Percentiles rank a stretch among this genome's conserved stretches.
These are phyloP conservation scores for Lasiodiplodia gonubiensis DNA, from an alignment of 2,329 filamentous ascomycete species.

Conservation along the genomic window DNA sequence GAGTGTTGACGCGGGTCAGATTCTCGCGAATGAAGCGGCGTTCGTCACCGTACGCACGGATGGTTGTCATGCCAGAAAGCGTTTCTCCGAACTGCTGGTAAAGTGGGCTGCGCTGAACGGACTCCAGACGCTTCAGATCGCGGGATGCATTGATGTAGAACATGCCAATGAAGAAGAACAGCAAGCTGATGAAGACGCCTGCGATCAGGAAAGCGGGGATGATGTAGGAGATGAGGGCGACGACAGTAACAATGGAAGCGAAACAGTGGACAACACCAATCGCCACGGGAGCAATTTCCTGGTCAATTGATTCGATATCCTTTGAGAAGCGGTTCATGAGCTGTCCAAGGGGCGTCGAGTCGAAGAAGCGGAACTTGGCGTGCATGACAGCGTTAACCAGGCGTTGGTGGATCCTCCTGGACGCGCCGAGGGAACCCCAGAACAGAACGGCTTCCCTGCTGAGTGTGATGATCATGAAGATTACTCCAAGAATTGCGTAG, in stretches of 20 bases:
- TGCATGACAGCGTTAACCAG: constrained; percentile 81
- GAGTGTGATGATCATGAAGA: constrained; percentile 81
- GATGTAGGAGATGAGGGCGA: constrained; percentile 83
- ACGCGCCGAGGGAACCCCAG: constrained; percentile 87
- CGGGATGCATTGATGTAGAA: constrained; percentile 94
- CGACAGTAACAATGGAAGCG: constrained; percentile 78
- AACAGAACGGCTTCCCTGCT: constrained; percentile 87
- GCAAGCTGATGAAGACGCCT: constrained; percentile 78
- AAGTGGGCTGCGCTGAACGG: constrained; percentile 88
- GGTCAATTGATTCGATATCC: constrained; percentile 91
- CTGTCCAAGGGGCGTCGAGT: constrained; percentile 92
- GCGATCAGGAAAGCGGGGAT: constrained; percentile 91
- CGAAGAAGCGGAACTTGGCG: constrained; percentile 97
- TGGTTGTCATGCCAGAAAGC: constrained; percentile 90
- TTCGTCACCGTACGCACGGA: constrained; percentile 94
- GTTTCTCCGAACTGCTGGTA: constrained; percentile 99
- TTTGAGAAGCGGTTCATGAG: constrained; percentile 99
- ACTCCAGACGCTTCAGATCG: constrained; percentile 93
- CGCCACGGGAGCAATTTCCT: constrained; percentile 91
- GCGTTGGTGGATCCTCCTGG: constrained; percentile 78
- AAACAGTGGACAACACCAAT: constrained; percentile 74
- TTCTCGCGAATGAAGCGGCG: constrained; percentile 93
- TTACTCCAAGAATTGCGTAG: constrained; percentile 79
- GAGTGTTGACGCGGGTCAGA: constrained; percentile 82
- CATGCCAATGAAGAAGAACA: constrained; percentile 82